Evolutionary conservation across 495 filamentous ascomycete species (phyloP).

Genomic region (Penicillium manginii): DNA sequence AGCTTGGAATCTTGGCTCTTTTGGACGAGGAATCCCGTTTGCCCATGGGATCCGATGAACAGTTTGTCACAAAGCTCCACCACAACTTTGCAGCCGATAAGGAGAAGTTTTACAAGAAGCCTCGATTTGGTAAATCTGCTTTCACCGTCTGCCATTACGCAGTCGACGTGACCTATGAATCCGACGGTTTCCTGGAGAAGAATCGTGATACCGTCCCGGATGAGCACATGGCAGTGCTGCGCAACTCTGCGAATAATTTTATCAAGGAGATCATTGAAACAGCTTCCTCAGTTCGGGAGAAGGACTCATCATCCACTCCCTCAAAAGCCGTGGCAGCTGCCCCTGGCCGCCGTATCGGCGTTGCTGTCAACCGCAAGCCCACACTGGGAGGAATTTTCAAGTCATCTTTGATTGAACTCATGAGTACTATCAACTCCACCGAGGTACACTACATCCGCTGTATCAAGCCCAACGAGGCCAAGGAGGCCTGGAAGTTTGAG

Average conservation of each 20-base stretch:
- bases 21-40: constrained; percentile 95
- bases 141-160: constrained; percentile 99
- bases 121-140: constrained; percentile 93
- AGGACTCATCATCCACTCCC: constrained; percentile 76
- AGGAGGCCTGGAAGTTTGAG: constrained; percentile 97
- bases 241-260: constrained; percentile 82
- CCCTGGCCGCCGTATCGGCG: constrained; percentile 81
- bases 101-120: constrained; percentile 98
- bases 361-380: constrained; percentile 92
- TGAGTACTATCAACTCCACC: constrained; percentile 95
- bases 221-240: constrained; percentile 93
- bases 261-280: constrained; percentile 82
- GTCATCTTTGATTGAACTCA: constrained; percentile 95
- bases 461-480: constrained; percentile 98
- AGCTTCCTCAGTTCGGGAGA: constrained; percentile 84
- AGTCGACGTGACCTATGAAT: constrained; percentile 97
- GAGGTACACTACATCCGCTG: constrained; percentile 99
- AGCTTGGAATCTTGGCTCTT: constrained; percentile 88
- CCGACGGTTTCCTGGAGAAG: constrained; percentile 99
- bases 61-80: constrained; percentile 96
- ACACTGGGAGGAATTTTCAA: constrained; percentile 99
- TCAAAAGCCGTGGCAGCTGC: constrained; percentile 66
- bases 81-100: constrained; percentile 91
- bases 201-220: constrained; percentile 98
- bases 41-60: constrained; percentile 96